These are phyloP conservation scores for Colletotrichum cuscutae DNA, from an alignment of 2,329 filamentous ascomycete genomes.

Conservation along the genomic window DNA sequence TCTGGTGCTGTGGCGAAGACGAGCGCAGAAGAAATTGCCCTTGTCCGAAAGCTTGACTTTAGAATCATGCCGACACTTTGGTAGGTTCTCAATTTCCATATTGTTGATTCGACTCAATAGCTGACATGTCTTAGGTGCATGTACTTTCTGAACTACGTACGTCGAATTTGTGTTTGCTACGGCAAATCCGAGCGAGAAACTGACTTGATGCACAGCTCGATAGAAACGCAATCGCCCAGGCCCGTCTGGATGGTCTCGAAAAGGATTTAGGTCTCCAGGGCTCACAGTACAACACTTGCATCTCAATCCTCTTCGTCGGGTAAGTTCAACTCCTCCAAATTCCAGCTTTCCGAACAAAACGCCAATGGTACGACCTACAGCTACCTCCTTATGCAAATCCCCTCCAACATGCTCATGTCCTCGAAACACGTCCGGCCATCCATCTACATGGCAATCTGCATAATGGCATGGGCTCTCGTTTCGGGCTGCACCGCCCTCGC, in stretches of 20 bases:
- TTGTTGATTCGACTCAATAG: neutral
- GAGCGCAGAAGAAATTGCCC: constrained; percentile 45
- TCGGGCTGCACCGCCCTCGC: constrained; percentile 53
- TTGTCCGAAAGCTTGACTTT: constrained; percentile 49
- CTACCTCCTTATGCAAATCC: constrained; percentile 59
- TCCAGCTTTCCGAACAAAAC: neutral
- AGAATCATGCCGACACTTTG: constrained; percentile 53
- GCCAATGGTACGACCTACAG: neutral
- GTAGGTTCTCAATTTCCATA: constrained; percentile 6
- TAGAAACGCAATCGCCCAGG: constrained; percentile 66
- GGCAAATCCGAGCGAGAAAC: neutral
- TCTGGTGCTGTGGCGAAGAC: constrained; percentile 47
- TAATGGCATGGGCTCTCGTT: constrained; percentile 54
- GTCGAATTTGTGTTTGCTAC: neutral
- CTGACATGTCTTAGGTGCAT: constrained; percentile 37
- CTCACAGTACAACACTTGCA: constrained; percentile 59
- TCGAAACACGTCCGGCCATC: constrained; percentile 46
- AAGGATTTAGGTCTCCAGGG: constrained; percentile 59
- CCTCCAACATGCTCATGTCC: constrained; percentile 57
- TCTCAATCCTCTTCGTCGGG: constrained; percentile 63
- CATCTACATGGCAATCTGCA: constrained; percentile 44
- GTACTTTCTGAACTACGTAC: constrained; percentile 52
- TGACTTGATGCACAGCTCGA: constrained; percentile 48
- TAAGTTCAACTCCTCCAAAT: constrained; percentile 36
- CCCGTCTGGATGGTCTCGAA: constrained; percentile 63